phyloP scores from a whole-genome alignment of 2,329 filamentous ascomycete species.

The Gnomoniopsis smithogilvyi region DNA sequence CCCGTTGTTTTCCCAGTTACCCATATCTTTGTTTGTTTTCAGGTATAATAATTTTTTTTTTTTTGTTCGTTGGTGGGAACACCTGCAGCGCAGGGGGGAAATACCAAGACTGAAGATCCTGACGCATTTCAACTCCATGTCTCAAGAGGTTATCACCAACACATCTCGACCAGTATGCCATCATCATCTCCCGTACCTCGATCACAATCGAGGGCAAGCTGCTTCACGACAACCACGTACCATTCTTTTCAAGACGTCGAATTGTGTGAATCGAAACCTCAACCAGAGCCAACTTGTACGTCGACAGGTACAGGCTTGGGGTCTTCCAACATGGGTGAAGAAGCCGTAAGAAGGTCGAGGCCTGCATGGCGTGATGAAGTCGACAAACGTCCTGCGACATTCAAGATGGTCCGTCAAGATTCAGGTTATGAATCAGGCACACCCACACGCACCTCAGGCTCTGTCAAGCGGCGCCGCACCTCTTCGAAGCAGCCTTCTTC shows the following conservation, averaged over 20 bases:
- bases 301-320: conserved; percentile 18
- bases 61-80: conserved; percentile 2
- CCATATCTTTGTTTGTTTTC: neutral
- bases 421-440: conserved; percentile 54
- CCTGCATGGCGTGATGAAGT: conserved; percentile 24
- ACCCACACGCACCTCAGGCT: conserved; percentile 35
- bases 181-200: conserved; percentile 11
- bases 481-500: conserved; percentile 29
- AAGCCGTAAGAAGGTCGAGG: conserved; percentile 1
- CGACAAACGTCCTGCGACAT: conserved; percentile 26
- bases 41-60: neutral
- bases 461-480: conserved; percentile 24
- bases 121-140: neutral
- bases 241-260: conserved; percentile 53
- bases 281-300: conserved; percentile 24
- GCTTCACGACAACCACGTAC: conserved; percentile 48
- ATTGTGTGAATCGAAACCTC: conserved; percentile 36
- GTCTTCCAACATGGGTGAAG: conserved; percentile 1
- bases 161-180: conserved; percentile 6
- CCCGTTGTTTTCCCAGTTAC: conserved; percentile 1
- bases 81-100: neutral
- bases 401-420: conserved; percentile 52
- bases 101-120: neutral
- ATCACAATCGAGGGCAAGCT: conserved; percentile 36
- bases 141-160: neutral